A percentile compares a stretch with the other conserved stretches of the same genome.
These are phyloP conservation scores for Coprinopsis cinerea DNA, from an alignment of 768 basidiomycete genomes.

Conservation along the genomic window DNA sequence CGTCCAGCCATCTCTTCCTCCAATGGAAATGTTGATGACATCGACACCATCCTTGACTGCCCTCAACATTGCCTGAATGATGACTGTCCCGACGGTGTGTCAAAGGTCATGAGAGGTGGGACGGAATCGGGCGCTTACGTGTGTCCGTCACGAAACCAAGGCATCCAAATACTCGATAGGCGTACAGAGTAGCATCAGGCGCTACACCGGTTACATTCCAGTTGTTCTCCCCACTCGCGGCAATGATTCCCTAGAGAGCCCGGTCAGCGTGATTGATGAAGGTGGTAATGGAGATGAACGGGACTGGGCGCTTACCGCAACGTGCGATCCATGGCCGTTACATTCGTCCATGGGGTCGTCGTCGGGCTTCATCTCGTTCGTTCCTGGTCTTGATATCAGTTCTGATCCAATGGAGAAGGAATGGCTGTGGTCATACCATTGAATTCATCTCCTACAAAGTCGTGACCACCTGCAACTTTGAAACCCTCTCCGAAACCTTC, in stretches of 20 bases:
- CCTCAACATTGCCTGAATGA: conserved; percentile 30
- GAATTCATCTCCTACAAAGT: conserved; percentile 54
- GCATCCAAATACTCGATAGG: conserved; percentile 62
- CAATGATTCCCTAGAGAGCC: conserved; percentile 59
- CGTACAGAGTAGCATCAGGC: conserved; percentile 46
- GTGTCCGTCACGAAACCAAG: conserved; percentile 43
- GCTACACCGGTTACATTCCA: conserved; percentile 71
- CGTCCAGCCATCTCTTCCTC: conserved; percentile 40
- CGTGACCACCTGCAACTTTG: conserved; percentile 47
- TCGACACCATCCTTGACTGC: conserved; percentile 38
- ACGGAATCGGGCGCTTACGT: conserved; percentile 27
- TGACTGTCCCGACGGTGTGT: conserved; percentile 19
- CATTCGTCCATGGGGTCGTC: conserved; percentile 51
- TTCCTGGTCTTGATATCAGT: no score
- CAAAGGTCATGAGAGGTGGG: neutral
- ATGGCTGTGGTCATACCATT: conserved; percentile 24
- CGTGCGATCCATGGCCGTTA: conserved; percentile 48
- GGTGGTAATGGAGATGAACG: no score
- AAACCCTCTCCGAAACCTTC: conserved; percentile 47
- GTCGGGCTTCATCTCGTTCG: conserved; percentile 45
- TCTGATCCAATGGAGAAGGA: neutral
- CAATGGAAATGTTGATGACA: conserved; percentile 49
- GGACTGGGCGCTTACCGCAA: conserved; percentile 44
- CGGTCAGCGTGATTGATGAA: no score
- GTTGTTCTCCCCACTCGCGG: conserved; percentile 50